Percentiles rank a stretch among this genome's conserved stretches.
Evolutionary conservation across 2,329 filamentous ascomycete species (phyloP).

Genomic region (Ophiosphaerella korrae): DNA sequence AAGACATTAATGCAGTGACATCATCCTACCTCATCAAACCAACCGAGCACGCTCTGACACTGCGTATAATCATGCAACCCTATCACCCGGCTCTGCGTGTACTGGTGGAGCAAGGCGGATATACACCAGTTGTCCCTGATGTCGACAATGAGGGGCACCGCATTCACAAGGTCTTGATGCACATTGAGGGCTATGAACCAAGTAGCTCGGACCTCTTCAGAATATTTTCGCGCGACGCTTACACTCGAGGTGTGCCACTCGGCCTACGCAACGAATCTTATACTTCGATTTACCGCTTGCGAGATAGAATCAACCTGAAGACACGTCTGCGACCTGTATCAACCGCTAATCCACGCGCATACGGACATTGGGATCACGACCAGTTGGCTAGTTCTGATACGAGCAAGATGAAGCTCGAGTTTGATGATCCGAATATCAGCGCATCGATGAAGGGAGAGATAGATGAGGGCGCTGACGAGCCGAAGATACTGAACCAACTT

Average conservation of each 20-base stretch:
- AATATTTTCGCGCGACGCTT: conserved; percentile 37
- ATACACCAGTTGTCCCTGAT: conserved; percentile 35
- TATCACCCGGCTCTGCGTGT: conserved; percentile 50
- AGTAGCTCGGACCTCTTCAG: conserved; percentile 32
- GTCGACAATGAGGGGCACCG: conserved; percentile 15
- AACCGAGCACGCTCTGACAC: conserved; percentile 21
- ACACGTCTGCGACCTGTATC: conserved; percentile 23
- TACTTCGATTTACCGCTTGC: conserved; percentile 29
- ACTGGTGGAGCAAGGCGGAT: conserved; percentile 39
- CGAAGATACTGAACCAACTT: conserved; percentile 27
- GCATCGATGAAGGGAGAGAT: conserved; percentile 13
- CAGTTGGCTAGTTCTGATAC: too few relatives aligned
- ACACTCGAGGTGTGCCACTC: conserved; percentile 40
- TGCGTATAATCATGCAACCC: conserved; percentile 41
- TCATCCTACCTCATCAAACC: conserved; percentile 56
- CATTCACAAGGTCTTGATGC: conserved; percentile 40
- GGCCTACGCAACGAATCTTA: conserved; percentile 22
- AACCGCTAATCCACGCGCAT: conserved; percentile 25
- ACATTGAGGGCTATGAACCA: conserved; percentile 45
- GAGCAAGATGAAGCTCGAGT: conserved; percentile 4
- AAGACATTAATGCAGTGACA: conserved; percentile 52
- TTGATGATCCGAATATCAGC: conserved; percentile 21
- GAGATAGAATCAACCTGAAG: conserved; percentile 36
- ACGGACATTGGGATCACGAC: conserved; percentile 1
- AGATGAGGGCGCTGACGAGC: conserved; percentile 10